These are phyloP conservation scores for Daldinia decipiens DNA, from an alignment of 495 filamentous ascomycete species.

Conservation along the genomic window DNA sequence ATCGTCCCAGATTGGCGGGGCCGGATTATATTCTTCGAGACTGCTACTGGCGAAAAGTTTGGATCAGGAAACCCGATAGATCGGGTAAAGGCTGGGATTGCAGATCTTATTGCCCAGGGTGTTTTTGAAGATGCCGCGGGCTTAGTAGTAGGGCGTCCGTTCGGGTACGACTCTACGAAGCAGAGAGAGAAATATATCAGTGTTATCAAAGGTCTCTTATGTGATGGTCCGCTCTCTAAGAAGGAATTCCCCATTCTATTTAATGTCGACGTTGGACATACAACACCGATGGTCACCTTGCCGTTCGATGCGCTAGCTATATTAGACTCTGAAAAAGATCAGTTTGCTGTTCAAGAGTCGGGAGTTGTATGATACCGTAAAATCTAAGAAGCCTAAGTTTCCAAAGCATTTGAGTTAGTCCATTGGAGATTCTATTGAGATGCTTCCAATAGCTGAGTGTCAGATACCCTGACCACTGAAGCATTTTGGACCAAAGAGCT, in stretches of 20 bases:
- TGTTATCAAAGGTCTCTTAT: slow-evolving; percentile 39
- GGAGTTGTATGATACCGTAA: not conserved
- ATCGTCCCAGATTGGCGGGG: slow-evolving; percentile 15
- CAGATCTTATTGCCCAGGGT: slow-evolving; percentile 49
- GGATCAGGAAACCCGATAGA: not conserved
- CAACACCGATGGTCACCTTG: not conserved
- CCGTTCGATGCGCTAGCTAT: not conserved
- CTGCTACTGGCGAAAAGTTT: not conserved
- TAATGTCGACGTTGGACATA: not conserved
- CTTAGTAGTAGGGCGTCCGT: slow-evolving; percentile 50
- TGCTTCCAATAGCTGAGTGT: not conserved
- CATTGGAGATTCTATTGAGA: no score
- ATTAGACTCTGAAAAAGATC: not conserved
- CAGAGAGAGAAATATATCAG: slow-evolving; percentile 35
- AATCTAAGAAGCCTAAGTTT: not conserved
- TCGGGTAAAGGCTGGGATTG: slow-evolving; percentile 39
- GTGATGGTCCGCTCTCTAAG: slow-evolving; percentile 34
- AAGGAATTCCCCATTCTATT: slow-evolving; percentile 10
- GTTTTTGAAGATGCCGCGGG: slow-evolving; percentile 48
- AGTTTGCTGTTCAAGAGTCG: not conserved
- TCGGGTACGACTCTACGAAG: slow-evolving; percentile 40
- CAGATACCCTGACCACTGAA: not conserved
- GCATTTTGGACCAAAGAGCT: no score
- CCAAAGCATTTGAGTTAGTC: not conserved
- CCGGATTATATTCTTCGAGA: not conserved